These are phyloP conservation scores for Globisporangium solare DNA, from an alignment of 352 stramenopile species.

Conservation along the genomic window DNA sequence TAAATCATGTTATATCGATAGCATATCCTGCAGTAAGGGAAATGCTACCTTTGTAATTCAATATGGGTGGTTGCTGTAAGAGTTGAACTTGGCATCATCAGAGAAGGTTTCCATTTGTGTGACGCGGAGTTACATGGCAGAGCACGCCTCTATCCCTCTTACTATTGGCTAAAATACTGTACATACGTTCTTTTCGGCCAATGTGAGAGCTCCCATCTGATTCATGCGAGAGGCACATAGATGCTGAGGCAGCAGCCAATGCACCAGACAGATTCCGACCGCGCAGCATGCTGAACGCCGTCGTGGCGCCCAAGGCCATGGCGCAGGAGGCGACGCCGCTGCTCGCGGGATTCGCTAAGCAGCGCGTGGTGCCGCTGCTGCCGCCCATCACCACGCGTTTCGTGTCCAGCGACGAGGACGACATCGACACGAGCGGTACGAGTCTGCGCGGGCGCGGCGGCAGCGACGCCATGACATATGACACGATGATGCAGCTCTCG, in stretches of 20 bases:
- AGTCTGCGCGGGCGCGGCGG: conserved; percentile 22
- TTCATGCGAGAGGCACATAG: not conserved
- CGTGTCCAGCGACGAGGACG: conserved; percentile 17
- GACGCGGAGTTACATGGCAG: too few species aligned
- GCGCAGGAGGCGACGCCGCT: conserved; percentile 16
- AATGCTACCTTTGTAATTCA: too few species aligned
- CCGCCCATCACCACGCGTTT: conserved; percentile 3
- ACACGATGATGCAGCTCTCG: conserved; percentile 62
- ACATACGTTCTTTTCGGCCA: not conserved
- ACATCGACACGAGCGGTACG: conserved; percentile 28
- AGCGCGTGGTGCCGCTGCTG: conserved; percentile 10
- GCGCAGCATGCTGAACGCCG: not conserved
- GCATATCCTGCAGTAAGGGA: too few species aligned
- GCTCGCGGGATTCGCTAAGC: conserved; percentile 2
- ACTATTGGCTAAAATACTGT: not conserved
- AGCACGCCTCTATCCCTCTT: not conserved
- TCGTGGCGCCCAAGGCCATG: conserved; percentile 1
- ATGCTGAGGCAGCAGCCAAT: not conserved
- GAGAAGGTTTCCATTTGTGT: too few species aligned
- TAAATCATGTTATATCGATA: too few species aligned
- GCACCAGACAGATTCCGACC: not conserved
- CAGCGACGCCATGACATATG: conserved; percentile 37
- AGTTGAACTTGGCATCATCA: too few species aligned
- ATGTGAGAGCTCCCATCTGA: not conserved
- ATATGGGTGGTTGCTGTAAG: too few species aligned